These are phyloP conservation scores for Boletus rex-veris DNA, from an alignment of 768 basidiomycete species.

Conservation along the genomic window DNA sequence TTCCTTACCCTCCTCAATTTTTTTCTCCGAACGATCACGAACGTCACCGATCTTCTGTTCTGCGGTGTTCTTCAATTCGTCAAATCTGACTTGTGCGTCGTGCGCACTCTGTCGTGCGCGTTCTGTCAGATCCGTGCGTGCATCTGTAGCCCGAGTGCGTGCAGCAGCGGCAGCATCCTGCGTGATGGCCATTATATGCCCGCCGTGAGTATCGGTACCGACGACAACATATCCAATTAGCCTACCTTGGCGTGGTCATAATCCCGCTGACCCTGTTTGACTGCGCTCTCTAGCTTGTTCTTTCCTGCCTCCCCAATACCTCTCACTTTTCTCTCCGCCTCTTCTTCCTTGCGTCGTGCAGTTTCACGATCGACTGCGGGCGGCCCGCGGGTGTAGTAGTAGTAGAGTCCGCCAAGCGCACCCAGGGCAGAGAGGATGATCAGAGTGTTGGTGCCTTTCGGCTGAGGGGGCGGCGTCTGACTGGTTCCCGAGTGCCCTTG, in stretches of 20 bases:
- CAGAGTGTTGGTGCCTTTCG: conserved; percentile 23
- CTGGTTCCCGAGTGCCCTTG: conserved; percentile 3
- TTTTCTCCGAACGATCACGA: conserved; percentile 26
- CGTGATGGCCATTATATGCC: conserved; percentile 8
- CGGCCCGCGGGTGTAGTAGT: conserved; percentile 33
- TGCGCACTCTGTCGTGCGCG: conserved; percentile 25
- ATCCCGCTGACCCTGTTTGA: conserved; percentile 30
- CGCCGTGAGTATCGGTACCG: neutral
- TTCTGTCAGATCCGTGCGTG: conserved; percentile 23
- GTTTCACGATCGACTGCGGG: conserved; percentile 18
- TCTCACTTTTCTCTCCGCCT: conserved; percentile 27
- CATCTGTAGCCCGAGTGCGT: conserved; percentile 18
- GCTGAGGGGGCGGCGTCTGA: neutral
- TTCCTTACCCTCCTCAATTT: conserved; percentile 30
- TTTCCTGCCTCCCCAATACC: conserved; percentile 30
- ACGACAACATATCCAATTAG: neutral
- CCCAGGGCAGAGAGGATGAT: conserved; percentile 32
- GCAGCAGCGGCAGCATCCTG: conserved; percentile 16
- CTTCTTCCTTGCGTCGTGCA: conserved; percentile 34
- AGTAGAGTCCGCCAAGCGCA: conserved; percentile 36
- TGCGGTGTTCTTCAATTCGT: conserved; percentile 25
- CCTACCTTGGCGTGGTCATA: conserved; percentile 37
- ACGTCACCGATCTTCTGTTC: conserved; percentile 23
- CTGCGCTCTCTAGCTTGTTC: conserved; percentile 25
- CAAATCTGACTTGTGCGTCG: conserved; percentile 23